Percentiles rank a stretch among this genome's conserved stretches.
phyloP scores from a whole-genome alignment of 2,329 filamentous ascomycete genomes.

The Aspergillus unguis region DNA sequence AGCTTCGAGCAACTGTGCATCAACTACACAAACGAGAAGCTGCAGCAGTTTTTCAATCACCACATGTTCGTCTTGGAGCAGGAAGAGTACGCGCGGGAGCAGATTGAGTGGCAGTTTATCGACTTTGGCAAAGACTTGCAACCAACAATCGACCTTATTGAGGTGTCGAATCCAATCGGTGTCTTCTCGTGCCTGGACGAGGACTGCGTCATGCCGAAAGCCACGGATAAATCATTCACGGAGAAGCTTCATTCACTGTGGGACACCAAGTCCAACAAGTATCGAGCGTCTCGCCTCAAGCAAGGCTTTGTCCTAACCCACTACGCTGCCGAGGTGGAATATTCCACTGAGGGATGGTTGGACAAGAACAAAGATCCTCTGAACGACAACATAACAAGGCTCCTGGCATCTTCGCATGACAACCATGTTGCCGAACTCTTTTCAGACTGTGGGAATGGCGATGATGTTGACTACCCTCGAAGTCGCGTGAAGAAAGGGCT shows the following conservation, averaged over 20 bases:
- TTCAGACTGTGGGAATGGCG: slow-evolving; percentile 76
- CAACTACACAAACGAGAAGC: slow-evolving; percentile 99
- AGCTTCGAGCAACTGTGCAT: slow-evolving; percentile 99
- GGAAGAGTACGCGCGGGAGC: slow-evolving; percentile 93
- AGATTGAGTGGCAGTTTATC: slow-evolving; percentile 99
- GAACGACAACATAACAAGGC: slow-evolving; percentile 91
- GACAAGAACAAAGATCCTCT: slow-evolving; percentile 99
- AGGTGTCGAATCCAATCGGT: slow-evolving; percentile 92
- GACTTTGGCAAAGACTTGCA: slow-evolving; percentile 97
- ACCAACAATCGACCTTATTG: slow-evolving; percentile 95
- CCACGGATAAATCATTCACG: slow-evolving; percentile 93
- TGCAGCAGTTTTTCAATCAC: slow-evolving; percentile 99
- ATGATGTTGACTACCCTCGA: slow-evolving; percentile 62
- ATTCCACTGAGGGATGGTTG: slow-evolving; percentile 89
- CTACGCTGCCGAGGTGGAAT: slow-evolving; percentile 96
- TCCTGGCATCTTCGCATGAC: slow-evolving; percentile 78
- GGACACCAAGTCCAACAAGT: slow-evolving; percentile 95
- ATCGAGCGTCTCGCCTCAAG: slow-evolving; percentile 78
- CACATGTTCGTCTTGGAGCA: slow-evolving; percentile 99
- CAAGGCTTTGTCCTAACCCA: slow-evolving; percentile 96
- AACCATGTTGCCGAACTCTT: slow-evolving; percentile 82
- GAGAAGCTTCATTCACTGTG: slow-evolving; percentile 96
- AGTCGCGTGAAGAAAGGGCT: slow-evolving; percentile 94
- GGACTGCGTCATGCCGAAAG: slow-evolving; percentile 98
- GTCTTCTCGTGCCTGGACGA: slow-evolving; percentile 98